Evolutionary conservation across 2,329 filamentous ascomycete species (phyloP), one percentile per base, ranked within the genome.

Genomic region (Colletotrichum gigasporum): DNA sequence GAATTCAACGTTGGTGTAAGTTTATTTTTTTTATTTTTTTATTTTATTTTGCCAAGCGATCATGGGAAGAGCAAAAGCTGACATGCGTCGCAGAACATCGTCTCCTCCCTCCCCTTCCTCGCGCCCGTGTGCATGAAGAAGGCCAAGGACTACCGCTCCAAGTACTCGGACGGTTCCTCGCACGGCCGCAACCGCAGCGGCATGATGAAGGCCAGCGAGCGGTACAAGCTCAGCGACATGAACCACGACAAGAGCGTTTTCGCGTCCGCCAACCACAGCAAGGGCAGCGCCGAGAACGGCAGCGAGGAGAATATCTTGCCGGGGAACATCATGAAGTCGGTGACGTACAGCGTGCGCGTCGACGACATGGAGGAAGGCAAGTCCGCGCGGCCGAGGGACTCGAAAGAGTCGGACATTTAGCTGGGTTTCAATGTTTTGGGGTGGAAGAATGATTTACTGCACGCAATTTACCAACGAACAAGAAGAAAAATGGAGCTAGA

Each of bases 1-100:
- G 85, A 87, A 69, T 84, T 87, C 71, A 86, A 87, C 66, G 79
- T 86, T 28, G 84, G 85, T 10, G 84, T 86, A 78, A 70, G 82
- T 69, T 24, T n/a, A n/a, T n/a, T n/a, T n/a, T n/a, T n/a, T n/a
- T n/a, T n/a, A n/a, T n/a, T n/a, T n/a, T n/a, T n/a, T n/a, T n/a
- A n/a, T n/a, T n/a, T n/a, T n/a, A n/a, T n/a, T n/a, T n/a, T n/a
- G n/a, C n/a, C n/a, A n/a, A 30, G 22, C 35, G 34, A 41, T 22
- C 20, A 35, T 12, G 16, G 12, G 24, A n/a, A 18, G 28, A 6
- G n/a, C 39, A n/a, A 16, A n/a, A 28, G 11, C 47, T 48, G 9
- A 60, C 22, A 41, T 20, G 16, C 10, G 30, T 10, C 32, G 0
- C 55, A 82, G 80, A 82, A 82, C 67, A 79, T 82, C 68, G 80